phyloP scores from a whole-genome alignment of 2,329 filamentous ascomycete genomes.

The Berkeleyomyces basicola region DNA sequence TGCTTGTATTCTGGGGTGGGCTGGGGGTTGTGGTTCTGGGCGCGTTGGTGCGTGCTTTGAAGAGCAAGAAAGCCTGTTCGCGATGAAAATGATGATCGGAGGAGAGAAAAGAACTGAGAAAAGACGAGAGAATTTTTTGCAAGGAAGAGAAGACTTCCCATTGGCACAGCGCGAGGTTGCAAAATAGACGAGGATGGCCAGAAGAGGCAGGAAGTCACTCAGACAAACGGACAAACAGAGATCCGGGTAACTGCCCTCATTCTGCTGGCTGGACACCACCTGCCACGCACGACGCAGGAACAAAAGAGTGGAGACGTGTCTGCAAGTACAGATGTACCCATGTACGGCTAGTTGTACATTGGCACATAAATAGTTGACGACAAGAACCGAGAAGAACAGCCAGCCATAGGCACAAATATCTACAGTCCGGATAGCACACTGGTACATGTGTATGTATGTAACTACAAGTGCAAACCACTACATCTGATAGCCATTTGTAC shows the following conservation, averaged over 20 bases:
- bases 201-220: background rate
- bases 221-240: background rate
- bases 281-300: background rate
- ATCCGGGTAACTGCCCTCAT: background rate
- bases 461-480: no score
- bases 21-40: no score
- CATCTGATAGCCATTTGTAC: no score
- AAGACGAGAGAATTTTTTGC: background rate
- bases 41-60: no score
- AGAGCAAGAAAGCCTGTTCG: background rate
- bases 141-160: background rate
- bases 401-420: background rate
- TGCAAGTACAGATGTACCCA: background rate
- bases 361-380: no score
- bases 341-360: background rate
- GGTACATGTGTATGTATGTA: no score
- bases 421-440: background rate
- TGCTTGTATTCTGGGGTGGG: no score
- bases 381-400: no score
- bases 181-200: background rate
- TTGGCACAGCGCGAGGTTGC: background rate
- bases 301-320: background rate
- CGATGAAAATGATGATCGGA: background rate
- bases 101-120: background rate
- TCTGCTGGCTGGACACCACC: background rate